phyloP scores from a whole-genome alignment of 140 eudicot species.

The Stevia rebaudiana region DNA sequence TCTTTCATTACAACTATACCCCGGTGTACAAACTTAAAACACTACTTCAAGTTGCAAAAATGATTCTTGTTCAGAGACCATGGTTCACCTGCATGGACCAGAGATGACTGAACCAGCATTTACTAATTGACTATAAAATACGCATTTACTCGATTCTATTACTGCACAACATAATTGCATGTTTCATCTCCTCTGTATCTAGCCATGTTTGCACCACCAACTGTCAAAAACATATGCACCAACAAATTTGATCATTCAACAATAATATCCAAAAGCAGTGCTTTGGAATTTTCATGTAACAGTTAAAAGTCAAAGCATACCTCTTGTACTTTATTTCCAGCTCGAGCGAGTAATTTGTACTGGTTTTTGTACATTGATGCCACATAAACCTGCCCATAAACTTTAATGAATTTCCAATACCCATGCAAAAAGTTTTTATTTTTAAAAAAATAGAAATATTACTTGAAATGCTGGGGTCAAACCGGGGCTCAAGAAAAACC shows the following conservation, averaged over 20 bases:
- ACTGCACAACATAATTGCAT: conserved; percentile 62
- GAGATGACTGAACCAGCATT: conserved; percentile 4
- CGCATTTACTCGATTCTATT: conserved; percentile 38
- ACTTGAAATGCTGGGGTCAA: conserved; percentile 87
- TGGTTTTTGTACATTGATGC: conserved; percentile 77
- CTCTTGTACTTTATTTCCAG: conserved; percentile 90
- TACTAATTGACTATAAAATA: background rate
- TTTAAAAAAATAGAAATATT: background rate
- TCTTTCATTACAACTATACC: background rate
- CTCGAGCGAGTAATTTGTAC: conserved; percentile 87
- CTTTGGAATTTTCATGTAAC: background rate
- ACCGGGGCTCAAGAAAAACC: conserved; percentile 79
- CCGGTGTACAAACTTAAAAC: too few species aligned
- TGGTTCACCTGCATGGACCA: background rate
- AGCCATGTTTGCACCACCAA: conserved; percentile 67
- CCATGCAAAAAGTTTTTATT: background rate
- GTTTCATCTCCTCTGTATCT: conserved; percentile 70
- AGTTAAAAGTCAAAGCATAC: conserved; percentile 29
- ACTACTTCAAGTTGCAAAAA: too few species aligned
- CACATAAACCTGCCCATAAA: conserved; percentile 69
- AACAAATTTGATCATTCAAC: too few species aligned
- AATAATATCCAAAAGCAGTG: background rate
- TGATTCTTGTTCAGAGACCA: too few species aligned
- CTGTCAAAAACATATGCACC: conserved; percentile 35
- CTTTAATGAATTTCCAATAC: background rate